phyloP scores from a whole-genome alignment of 768 basidiomycete species.

The Macrolepiota dolichaula region DNA sequence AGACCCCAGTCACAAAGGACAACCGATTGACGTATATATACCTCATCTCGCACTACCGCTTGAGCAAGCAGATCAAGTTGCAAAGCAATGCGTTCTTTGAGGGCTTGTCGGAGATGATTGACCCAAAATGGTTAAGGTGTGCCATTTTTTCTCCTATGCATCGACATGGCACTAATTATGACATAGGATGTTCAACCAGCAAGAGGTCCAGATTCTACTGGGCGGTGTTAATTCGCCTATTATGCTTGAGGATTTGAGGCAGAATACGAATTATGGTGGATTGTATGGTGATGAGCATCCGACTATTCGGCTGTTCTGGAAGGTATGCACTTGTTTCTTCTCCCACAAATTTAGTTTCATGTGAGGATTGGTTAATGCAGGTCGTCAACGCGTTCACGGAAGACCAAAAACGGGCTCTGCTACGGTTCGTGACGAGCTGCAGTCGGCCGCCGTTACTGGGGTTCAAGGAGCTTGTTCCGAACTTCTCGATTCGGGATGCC shows the following conservation, averaged over 20 bases:
- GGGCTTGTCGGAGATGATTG: slow-evolving; percentile 89
- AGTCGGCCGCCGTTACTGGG: slow-evolving; percentile 85
- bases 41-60: slow-evolving; percentile 81
- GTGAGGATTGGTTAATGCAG: slow-evolving; percentile 27
- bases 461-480: slow-evolving; percentile 83
- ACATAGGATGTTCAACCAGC: slow-evolving; percentile 92
- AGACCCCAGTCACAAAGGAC: slow-evolving; percentile 81
- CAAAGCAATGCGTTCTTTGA: slow-evolving; percentile 89
- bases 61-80: slow-evolving; percentile 83
- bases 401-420: slow-evolving; percentile 70
- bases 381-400: slow-evolving; percentile 80
- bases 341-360: neutral
- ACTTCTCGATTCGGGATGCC: slow-evolving; percentile 84
- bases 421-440: slow-evolving; percentile 93
- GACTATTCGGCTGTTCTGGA: slow-evolving; percentile 84
- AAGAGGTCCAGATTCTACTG: slow-evolving; percentile 88
- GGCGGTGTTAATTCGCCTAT: slow-evolving; percentile 86
- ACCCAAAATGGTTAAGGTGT: slow-evolving; percentile 81
- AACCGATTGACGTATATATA: slow-evolving; percentile 90
- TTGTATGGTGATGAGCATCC: slow-evolving; percentile 65
- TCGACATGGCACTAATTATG: neutral
- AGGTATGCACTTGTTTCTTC: slow-evolving; percentile 37
- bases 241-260: slow-evolving; percentile 76
- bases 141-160: slow-evolving; percentile 11
- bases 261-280: slow-evolving; percentile 81